phyloP scores from a whole-genome alignment of 1,284 basidiomycete species.

The Vanrija humicola region DNA sequence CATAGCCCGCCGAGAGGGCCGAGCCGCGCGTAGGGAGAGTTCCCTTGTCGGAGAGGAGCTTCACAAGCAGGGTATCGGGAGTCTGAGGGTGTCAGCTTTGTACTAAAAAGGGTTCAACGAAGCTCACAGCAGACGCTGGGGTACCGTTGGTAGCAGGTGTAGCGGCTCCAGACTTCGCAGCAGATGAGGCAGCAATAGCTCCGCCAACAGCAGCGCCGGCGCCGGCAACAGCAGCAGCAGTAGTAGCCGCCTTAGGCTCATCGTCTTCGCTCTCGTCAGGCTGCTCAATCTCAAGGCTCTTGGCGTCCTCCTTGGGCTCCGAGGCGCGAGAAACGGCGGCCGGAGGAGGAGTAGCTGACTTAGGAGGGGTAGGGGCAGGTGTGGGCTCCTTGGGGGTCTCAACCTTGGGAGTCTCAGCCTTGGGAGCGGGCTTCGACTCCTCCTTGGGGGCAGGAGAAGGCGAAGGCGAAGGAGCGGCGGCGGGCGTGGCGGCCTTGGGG shows the following conservation, averaged over 20 bases:
- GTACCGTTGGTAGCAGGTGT: neutral
- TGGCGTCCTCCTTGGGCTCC: slow-evolving; percentile 25
- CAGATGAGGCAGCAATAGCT: neutral
- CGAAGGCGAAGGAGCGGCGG: neutral
- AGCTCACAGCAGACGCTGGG: neutral
- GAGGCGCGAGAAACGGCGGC: slow-evolving; percentile 1
- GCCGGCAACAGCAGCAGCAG: neutral
- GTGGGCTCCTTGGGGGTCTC: slow-evolving; percentile 7
- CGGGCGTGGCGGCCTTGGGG: slow-evolving; percentile 7
- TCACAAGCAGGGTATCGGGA: slow-evolving; percentile 62
- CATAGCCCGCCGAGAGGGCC: slow-evolving; percentile 82
- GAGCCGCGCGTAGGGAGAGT: slow-evolving; percentile 84
- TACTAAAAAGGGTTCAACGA: neutral
- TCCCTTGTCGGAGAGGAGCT: slow-evolving; percentile 76
- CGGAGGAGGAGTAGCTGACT: slow-evolving; percentile 5
- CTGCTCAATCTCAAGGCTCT: slow-evolving; percentile 41
- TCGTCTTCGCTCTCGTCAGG: slow-evolving; percentile 33
- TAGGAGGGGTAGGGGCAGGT: slow-evolving; percentile 4
- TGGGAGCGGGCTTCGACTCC: slow-evolving; percentile 10
- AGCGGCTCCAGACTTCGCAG: neutral
- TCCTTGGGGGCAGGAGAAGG: slow-evolving; percentile 2
- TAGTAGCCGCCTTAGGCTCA: neutral
- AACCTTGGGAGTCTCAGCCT: slow-evolving; percentile 9
- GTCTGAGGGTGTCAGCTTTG: neutral
- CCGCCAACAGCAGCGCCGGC: slow-evolving; percentile 1